Conservation (phyloP, 805 yeast species). For the Kuraishia ogatae region DNA sequence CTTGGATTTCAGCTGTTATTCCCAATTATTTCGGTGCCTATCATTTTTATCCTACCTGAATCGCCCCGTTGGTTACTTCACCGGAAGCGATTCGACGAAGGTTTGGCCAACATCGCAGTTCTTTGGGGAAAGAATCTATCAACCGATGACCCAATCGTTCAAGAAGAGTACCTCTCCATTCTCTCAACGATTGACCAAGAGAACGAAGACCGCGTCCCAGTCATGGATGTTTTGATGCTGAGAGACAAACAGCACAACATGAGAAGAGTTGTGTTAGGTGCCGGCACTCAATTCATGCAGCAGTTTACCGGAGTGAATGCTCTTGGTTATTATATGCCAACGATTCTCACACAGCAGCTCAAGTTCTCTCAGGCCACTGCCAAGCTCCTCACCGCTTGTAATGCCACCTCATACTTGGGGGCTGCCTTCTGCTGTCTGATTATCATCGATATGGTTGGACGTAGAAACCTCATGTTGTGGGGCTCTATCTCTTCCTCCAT, state of each 20-base stretch:
- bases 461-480: slow-evolving; percentile 19
- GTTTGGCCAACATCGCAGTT: slow-evolving; percentile 12
- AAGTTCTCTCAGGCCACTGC: slow-evolving; percentile 1
- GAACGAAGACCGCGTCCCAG: slow-evolving; percentile 23
- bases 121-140: slow-evolving; percentile 3
- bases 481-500: slow-evolving; percentile 27
- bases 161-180: slow-evolving; percentile 2
- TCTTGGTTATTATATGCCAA: slow-evolving; percentile 44
- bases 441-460: slow-evolving; percentile 16
- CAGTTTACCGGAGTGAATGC: slow-evolving; percentile 69
- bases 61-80: slow-evolving; percentile 38
- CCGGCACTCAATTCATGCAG: slow-evolving; percentile 61
- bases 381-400: slow-evolving; percentile 3
- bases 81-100: slow-evolving; percentile 35
- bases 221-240: slow-evolving; percentile 31
- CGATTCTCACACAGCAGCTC: slow-evolving; percentile 5
- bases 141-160: neutral
- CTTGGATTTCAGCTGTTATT: slow-evolving; percentile 55
- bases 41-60: slow-evolving; percentile 10
- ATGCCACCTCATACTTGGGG: slow-evolving; percentile 3
- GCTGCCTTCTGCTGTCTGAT: slow-evolving; percentile 5
- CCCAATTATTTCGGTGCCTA: slow-evolving; percentile 7
- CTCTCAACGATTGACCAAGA: slow-evolving; percentile 3
- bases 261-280: slow-evolving; percentile 51
- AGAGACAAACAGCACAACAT: slow-evolving; percentile 54